Evolutionary conservation across 495 filamentous ascomycete species (phyloP), one percentile per base, ranked within the genome.

Genomic region (Echria macrotheca): DNA sequence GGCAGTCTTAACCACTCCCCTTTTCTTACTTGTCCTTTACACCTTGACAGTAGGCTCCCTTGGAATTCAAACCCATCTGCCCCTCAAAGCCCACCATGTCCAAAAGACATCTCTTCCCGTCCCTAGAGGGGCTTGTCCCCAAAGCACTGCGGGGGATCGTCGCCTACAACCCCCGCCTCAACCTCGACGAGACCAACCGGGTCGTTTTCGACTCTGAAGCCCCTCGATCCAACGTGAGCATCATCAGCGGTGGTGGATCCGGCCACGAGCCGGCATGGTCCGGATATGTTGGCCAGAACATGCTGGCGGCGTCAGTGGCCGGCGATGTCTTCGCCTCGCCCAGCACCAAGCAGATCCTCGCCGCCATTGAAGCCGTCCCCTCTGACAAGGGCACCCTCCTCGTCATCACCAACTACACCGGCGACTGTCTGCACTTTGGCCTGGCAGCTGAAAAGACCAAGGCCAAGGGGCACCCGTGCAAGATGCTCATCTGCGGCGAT

Each of bases 331-430:
- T 84, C 56, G 80, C 80, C 8, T 76, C 72, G 9, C 80, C 80
- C 7, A 73, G 69, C 54, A 81, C 80, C 19, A 80, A 79, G 57
- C 80, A 84, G 62, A 76, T 84, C 47, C 65, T 82, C 23, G 73
- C 78, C 17, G 79, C 71, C 14, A 72, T 82, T 31, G 70, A 74
- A 32, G 66, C 75, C 28, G 75, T 77, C 1, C 79, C 78, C 0
- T 78, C 74, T 7, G 70, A 78, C 33, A 69, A 73, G 50, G 80
- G 80, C 15, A 73, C 74, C 4, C 77, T 84, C 31, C 58, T 84
- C n/a, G 75, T 81, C 42, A 74, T 84, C 52, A 82, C 78, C 28
- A 84, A 84, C 55, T 84, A 84, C 56, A 84, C 80, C 0, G 80
- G 80, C 19, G 80, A 84, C 63, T 80, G 77, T 54, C 65, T 84